Evolutionary conservation across 1,139 yeast genomes (phyloP), one percentile per base, ranked within the genome.

Genomic region (Debaryomycetaceae sp.): DNA sequence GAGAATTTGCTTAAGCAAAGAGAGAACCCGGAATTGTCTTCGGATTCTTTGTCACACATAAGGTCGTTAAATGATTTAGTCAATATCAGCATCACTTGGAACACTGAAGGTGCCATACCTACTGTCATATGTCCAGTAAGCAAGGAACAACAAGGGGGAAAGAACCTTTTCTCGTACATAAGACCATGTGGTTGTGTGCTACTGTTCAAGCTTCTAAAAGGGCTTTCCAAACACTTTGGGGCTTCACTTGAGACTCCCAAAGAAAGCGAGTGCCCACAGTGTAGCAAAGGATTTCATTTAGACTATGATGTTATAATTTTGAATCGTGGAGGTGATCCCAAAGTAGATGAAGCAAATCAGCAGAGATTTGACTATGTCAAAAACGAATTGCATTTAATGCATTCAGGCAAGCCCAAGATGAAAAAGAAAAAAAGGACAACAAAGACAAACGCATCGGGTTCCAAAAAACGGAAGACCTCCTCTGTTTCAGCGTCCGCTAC

Each of bases 91-190:
- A 49, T 66, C 5, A 42, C 48, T 1, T 70, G 72, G 68, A 49
- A 44, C 23, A 51, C 52, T 27, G 53, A 55, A 5, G 57, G 59
- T 1, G 45, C 40, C 4, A 31, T 13, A 22, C 41, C 45, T 20
- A 39, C 33, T 6, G 70, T 85, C 55, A 62, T 68, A 23, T 87
- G 95, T 55, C 81, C 85, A 0, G 61, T 82, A 14, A 75, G 62
- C 3, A 51, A 53, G 37, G 53, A 49, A 24, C 45, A 44, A 37
- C 45, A 52, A 50, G 56, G 60, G 5, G 59, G 62, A 5, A 65
- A 65, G 8, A 63, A 63, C 6, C 42, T 54, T 0, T 68, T 60
- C 46, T 62, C 60, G 1, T 72, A 56, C 44, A 55, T 68, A 17
- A 60, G 77, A 38, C 47, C 65, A 0, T 75, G 80, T 58, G 79